Base-by-base conservation (phyloP, 2,329 filamentous ascomycete genomes). In the Colletotrichum cuscutae region DNA sequence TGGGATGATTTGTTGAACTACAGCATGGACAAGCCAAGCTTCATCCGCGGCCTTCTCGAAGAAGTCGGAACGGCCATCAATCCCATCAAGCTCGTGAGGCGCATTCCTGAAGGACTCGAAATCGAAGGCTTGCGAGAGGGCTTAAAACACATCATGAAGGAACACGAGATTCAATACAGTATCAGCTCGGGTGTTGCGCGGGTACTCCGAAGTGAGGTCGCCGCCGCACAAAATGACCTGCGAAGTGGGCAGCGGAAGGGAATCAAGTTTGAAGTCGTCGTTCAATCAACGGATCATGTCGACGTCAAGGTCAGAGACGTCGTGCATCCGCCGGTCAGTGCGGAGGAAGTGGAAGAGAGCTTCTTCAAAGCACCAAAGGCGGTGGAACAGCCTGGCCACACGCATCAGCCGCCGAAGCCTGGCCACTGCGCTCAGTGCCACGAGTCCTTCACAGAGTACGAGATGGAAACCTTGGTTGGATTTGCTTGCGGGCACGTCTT, bases 1-100 rank as follows among this genome's bases (percentile, higher is more conserved):
- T 99, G 97, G 97, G 94, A 98, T 75, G 95, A 98, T 78, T 87
- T 99, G 8, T 89, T 99, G 6, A 91, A 96, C 77, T 98, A 98
- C 82, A 96, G 94, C 73, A 98, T 99, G 97, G 95, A 98, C 83
- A 98, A 98, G 79, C 97, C 97, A 1, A 91, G 91, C 53, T 99
- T 99, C 83, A 98, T 99, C 76, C 92, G 94, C 13, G 95, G 94
- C 0, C 86, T 99, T 4, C 89, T 99, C 0, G 95, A 98, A 78
- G 95, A 98, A 83, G 96, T 98, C 1, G 97, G 97, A 46, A 98
- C 95, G 1, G 91, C 95, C 1, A 97, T 99, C 78, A 92, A 98
- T 78, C 97, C 97, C 0, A 96, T 98, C 74, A 93, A 93, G 19
- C 89, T 99, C 4, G 94, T 99, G 6, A 89, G 94, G 15, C 91